A percentile compares a stretch with the other conserved stretches of the same genome.
Evolutionary conservation across 768 basidiomycete species (phyloP).

Genomic region (Mycena vitilis): DNA sequence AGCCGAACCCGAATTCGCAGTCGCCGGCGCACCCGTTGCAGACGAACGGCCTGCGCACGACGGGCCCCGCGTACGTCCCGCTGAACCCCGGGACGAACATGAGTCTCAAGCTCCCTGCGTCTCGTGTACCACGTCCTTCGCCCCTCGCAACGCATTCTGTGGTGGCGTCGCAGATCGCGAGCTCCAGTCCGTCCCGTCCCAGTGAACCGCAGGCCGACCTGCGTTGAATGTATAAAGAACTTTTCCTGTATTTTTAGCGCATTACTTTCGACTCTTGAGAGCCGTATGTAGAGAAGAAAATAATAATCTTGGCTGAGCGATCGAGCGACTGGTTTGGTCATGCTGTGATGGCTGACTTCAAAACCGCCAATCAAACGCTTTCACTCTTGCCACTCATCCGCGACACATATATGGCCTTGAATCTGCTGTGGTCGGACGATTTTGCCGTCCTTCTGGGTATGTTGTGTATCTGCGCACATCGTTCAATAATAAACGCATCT

Average conservation of each 20-base stretch:
- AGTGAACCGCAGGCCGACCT: neutral
- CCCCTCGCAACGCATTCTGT: slow-evolving; percentile 20
- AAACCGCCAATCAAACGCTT: too few relatives aligned
- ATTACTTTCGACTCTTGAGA: neutral
- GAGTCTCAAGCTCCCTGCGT: slow-evolving; percentile 19
- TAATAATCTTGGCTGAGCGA: too few relatives aligned
- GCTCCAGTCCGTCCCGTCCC: slow-evolving; percentile 2
- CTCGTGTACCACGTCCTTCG: slow-evolving; percentile 22
- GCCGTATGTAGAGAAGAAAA: too few relatives aligned
- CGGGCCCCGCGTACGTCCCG: slow-evolving; percentile 23
- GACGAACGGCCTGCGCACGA: slow-evolving; percentile 28
- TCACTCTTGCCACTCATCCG: too few relatives aligned
- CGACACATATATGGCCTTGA: too few relatives aligned
- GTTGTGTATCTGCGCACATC: neutral
- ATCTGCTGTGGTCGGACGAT: neutral
- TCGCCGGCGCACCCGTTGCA: slow-evolving; percentile 14
- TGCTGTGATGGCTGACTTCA: too few relatives aligned
- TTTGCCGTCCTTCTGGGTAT: slow-evolving; percentile 29
- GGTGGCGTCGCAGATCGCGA: slow-evolving; percentile 2
- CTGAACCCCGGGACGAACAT: slow-evolving; percentile 16
- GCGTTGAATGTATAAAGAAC: slow-evolving; percentile 4
- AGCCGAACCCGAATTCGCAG: too few relatives aligned
- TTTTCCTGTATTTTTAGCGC: slow-evolving; percentile 25
- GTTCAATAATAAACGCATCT: too few relatives aligned
- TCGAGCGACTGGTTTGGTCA: too few relatives aligned